Evolutionary conservation across 352 stramenopile species (phyloP), one percentile per base, ranked within the genome.

Genomic region (Phytophthora tubulina): DNA sequence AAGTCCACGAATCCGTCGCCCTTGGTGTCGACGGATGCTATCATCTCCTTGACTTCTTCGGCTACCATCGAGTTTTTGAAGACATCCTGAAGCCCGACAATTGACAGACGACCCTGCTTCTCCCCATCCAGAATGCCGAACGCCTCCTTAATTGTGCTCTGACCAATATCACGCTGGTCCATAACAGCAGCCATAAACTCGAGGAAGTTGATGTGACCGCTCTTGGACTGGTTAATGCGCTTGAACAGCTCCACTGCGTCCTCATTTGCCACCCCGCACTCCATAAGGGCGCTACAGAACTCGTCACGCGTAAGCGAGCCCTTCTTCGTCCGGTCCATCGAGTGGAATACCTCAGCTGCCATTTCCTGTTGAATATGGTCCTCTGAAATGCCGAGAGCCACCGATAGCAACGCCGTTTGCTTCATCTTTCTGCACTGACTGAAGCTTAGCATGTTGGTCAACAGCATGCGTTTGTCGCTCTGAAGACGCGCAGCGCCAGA

Each of bases 151-250:
- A 98, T 90, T 3, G 91, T 94, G 62, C 97, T 96, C 76, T 98
- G 93, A 14, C 82, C 84, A 59, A 96, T 91, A 17, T 92, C 85
- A 41, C 91, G 88, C 60, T 96, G 81, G 70, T 98, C 94, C 71
- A 99, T 90, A 6, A 94, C 96, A 3, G 96, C 97, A 8, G 96
- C 97, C 65, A 99, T 87, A 79, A 99, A 99, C 82, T 99, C 97
- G 5, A 98, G 91, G 69, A 98, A 99, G 65, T 97, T 92, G 36
- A 99, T 97, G 39, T 92, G 70, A 0, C 92, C 91, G 8, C 70
- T 86, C 64, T 92, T 93, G 35, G 82, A 92, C 68, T 93, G 87
- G 60, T 95, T 92, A 53, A 95, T 94, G 13, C 83, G 86, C 17
- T 72, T 69, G 50, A 95, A 95, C 5, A 94, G 72, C 27, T 96